Base-by-base conservation (phyloP, 164 flowering plant species). In the Macadamia integrifolia region DNA sequence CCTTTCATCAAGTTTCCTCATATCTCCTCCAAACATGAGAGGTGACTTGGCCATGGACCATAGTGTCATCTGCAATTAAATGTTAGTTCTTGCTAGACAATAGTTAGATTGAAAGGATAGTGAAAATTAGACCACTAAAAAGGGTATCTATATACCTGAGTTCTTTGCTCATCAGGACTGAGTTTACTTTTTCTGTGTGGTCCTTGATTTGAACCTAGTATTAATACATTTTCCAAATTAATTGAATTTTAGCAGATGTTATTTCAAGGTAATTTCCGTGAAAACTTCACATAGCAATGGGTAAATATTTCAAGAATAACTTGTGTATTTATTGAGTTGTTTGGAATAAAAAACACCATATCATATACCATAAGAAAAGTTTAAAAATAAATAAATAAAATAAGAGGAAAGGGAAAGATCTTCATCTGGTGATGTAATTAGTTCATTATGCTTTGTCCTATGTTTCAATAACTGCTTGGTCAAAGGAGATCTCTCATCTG, bases 11-110 rank as follows among this genome's bases (percentile, higher is more conserved):
- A 94, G 84, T 10, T 81, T 76, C 73, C 90, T 81, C 76, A 92
- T 66, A 79, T 94, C 97, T 58, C 98, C 98, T 74, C 98, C 98
- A 75, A 86, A 91, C 88, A 94, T 90, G 67, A 94, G 83, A 49
- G 98, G 97, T 48, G 98, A 94, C 81, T 82, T 91, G 61, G 89
- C 87, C 80, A 94, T 88, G 58, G 97, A 78, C 97, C 98, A 94
- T 52, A 94, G 72, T 60, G 98, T 88, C 81, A 94, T 84, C 98
- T 93, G 85, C 30, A 52, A 75, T 64, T 60, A 23, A 74, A 56
- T 74, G 62, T 35, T 58, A 18, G 28, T 43, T 46, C 40, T 32
- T 28, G 13, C 58, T 67, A 56, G 6, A 18, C 44, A 46, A 8
- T 61, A 30, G 43, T 10, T 48, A 29, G 8, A 61, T 46, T 6